Evolutionary conservation across 1,284 basidiomycete genomes (phyloP).

Genomic region (Veloboletus limbatus): DNA sequence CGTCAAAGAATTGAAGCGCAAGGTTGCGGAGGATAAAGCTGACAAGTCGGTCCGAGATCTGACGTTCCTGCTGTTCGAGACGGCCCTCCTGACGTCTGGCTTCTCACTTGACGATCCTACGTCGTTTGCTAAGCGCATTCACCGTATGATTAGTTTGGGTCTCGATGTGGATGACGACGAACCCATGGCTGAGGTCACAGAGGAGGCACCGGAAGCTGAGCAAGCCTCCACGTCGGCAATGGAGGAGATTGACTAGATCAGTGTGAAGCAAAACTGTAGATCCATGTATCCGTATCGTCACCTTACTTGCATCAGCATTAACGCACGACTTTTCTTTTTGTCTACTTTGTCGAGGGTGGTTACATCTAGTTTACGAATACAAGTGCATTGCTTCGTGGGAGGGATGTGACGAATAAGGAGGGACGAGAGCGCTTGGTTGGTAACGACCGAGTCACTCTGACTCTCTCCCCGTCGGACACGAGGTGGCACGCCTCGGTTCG

Average conservation of each 20-base stretch:
- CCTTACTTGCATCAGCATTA: slow-evolving; percentile 28
- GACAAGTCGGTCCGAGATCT: slow-evolving; percentile 99
- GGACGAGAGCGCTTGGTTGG: too few species aligned
- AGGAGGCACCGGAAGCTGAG: slow-evolving; percentile 47
- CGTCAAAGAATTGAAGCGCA: slow-evolving; percentile 93
- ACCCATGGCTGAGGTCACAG: slow-evolving; percentile 27
- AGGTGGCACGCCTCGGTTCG: too few species aligned
- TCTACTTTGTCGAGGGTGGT: too few species aligned
- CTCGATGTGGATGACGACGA: slow-evolving; percentile 82
- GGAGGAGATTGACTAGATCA: slow-evolving; percentile 83
- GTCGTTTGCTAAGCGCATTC: slow-evolving; percentile 93
- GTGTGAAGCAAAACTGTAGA: slow-evolving; percentile 9
- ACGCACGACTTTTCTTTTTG: slow-evolving; percentile 10
- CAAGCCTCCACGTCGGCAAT: slow-evolving; percentile 69
- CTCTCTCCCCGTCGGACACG: too few species aligned
- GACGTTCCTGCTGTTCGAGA: slow-evolving; percentile 96
- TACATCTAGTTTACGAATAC: too few species aligned
- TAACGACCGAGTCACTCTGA: too few species aligned
- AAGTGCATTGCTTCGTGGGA: too few species aligned
- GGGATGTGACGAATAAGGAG: too few species aligned
- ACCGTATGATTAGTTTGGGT: slow-evolving; percentile 92
- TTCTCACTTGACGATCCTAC: slow-evolving; percentile 96
- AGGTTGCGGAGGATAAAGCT: slow-evolving; percentile 95
- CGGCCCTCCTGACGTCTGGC: slow-evolving; percentile 89
- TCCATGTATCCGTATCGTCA: slow-evolving; percentile 30